Conservation (phyloP, 495 filamentous ascomycete species). For the Xylaria scruposa region DNA sequence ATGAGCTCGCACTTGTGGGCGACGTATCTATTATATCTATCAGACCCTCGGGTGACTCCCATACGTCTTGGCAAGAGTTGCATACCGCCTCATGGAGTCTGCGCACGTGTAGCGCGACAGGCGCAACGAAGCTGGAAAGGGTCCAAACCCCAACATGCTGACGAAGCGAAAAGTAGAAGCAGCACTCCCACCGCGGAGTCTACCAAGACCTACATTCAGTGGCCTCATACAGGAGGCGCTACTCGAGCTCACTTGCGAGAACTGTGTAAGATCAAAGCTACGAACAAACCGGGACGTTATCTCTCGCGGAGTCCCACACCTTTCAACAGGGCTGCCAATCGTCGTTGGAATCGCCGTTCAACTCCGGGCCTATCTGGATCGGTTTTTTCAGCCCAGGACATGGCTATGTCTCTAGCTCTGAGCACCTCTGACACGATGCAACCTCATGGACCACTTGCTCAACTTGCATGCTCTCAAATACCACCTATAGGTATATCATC, state of each 20-base stretch:
- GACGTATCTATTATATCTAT: conserved; percentile 84
- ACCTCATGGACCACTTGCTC: conserved; percentile 70
- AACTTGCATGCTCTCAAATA: conserved; percentile 51
- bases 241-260: conserved; percentile 82
- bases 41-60: conserved; percentile 91
- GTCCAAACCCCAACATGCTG: conserved; percentile 47
- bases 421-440: conserved; percentile 84
- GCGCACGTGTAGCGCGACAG: conserved; percentile 83
- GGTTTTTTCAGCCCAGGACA: conserved; percentile 71
- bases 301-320: conserved; percentile 78
- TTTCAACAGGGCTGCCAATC: conserved; percentile 61
- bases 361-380: conserved; percentile 44
- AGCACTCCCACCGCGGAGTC: conserved; percentile 66
- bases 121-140: conserved; percentile 86
- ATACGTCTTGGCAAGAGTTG: conserved; percentile 88
- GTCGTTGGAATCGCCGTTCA: conserved; percentile 51
- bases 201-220: conserved; percentile 58
- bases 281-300: conserved; percentile 64
- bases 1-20: conserved; percentile 96
- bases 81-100: conserved; percentile 88
- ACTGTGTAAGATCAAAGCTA: conserved; percentile 79
- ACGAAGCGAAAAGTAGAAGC: conserved; percentile 63
- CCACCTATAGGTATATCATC: conserved; percentile 32
- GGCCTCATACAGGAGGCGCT: conserved; percentile 83
- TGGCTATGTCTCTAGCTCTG: conserved; percentile 82